phyloP scores from a whole-genome alignment of 768 basidiomycete genomes.

The Tricholomella constricta region DNA sequence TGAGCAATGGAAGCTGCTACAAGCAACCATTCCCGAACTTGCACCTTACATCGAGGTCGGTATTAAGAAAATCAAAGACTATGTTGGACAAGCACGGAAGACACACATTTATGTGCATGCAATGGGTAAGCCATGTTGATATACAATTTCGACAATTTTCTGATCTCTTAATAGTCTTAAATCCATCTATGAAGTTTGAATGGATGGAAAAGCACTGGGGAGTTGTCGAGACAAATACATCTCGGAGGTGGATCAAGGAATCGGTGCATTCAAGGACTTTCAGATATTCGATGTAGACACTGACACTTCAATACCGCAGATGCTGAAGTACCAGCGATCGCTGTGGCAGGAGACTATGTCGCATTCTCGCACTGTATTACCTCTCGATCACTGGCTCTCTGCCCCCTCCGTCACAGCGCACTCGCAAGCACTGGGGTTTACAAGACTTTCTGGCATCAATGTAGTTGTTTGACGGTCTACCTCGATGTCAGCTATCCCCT shows the following conservation, averaged over 20 bases:
- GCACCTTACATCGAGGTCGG: slow-evolving; percentile 25
- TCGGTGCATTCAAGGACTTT: slow-evolving; percentile 10
- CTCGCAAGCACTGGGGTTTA: neutral
- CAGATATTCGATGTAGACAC: too few relatives aligned
- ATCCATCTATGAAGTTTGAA: too few relatives aligned
- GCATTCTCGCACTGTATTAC: neutral
- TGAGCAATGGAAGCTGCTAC: slow-evolving; percentile 12
- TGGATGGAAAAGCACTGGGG: too few relatives aligned
- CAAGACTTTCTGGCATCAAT: slow-evolving; percentile 4
- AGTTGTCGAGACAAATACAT: slow-evolving; percentile 3
- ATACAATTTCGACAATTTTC: neutral
- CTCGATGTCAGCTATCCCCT: neutral
- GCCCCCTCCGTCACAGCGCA: neutral
- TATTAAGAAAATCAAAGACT: slow-evolving; percentile 33
- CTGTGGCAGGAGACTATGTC: neutral
- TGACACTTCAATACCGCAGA: neutral
- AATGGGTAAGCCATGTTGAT: slow-evolving; percentile 24
- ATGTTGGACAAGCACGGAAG: too few relatives aligned
- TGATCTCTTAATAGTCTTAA: slow-evolving; percentile 14
- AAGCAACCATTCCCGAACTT: slow-evolving; percentile 23
- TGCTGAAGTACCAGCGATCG: slow-evolving; percentile 8
- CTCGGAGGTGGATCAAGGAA: slow-evolving; percentile 21
- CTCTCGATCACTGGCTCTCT: neutral
- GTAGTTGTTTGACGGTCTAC: slow-evolving; percentile 1
- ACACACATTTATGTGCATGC: slow-evolving; percentile 31